Base-by-base conservation (phyloP, 805 yeast species). In the Maudiozyma bulderi region DNA sequence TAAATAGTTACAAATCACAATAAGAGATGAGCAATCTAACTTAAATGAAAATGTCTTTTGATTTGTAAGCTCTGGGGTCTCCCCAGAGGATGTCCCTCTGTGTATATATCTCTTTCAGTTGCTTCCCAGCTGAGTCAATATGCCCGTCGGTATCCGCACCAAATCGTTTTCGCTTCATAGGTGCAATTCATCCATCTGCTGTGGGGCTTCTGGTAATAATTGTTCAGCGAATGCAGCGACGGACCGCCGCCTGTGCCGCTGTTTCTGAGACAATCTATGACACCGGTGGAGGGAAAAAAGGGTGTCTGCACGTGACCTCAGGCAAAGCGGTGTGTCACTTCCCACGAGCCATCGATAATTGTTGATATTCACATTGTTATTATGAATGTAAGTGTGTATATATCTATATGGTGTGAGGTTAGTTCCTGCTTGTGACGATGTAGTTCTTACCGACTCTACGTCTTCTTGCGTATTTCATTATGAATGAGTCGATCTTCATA, bases 391-490 rank as follows among this genome's bases (percentile, higher is more conserved):
- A 10, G 43, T 28, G 3, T 40, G 10, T 3, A 5, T 40, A 40
- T 28, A n/a, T n/a, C n/a, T n/a, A 48, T 35, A n/a, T 40, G 15
- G 9, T 30, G 29, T 32, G 14, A 9, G 29, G 20, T 43, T 40
- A 50, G 39, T 54, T 52, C 43, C 67, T 57, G 45, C 66, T 59
- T 14, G 69, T 62, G 9, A 77, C 62, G 6, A 71, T 46, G 43
- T 67, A 70, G 45, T 67, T 69, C 47, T 69, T 70, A 9, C 80
- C 83, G 4, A 50, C 44, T 3, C 68, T 59, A 43, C 70, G 72
- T 54, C 78, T 75, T 45, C 75, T 71, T 1, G 88, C 86, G 60
- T 67, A 80, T 59, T 83, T 84, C 74, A 81, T 70, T 33, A 81
- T 67, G 54, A 81, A 80, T 45, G 69, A 74, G 32, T 82, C 88